Evolutionary conservation across 257 asterid genomes (phyloP).

Genomic region (Solanum phureja): DNA sequence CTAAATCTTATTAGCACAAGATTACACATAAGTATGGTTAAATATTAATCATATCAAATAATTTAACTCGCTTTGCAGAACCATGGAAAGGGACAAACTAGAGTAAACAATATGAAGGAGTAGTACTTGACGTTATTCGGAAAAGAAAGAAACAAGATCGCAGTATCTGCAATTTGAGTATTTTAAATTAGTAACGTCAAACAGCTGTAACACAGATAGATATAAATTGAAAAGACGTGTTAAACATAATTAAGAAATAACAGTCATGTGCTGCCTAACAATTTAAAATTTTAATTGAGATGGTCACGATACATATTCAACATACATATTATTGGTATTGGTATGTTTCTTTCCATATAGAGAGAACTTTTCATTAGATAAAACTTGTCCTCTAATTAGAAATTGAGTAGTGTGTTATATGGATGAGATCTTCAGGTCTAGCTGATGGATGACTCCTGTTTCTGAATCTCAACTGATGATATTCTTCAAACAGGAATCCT

Average conservation of each 20-base stretch:
- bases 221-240: not conserved
- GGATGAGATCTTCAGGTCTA: not conserved
- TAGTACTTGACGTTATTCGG: too few relatives aligned
- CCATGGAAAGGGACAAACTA: too few relatives aligned
- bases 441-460: conserved; percentile 42
- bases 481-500: conserved; percentile 30
- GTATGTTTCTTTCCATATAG: not conserved
- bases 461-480: conserved; percentile 18
- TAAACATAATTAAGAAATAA: not conserved
- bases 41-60: not conserved
- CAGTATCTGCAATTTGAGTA: not conserved
- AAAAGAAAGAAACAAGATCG: not conserved
- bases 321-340: not conserved
- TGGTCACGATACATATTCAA: not conserved
- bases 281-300: not conserved
- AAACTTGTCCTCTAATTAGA: not conserved
- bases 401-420: not conserved
- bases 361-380: not conserved
- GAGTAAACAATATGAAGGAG: too few relatives aligned
- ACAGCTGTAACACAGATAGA: not conserved
- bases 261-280: not conserved
- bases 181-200: not conserved
- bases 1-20: too few relatives aligned
- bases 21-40: conserved; percentile 16
- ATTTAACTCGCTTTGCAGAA: too few relatives aligned